Evolutionary conservation across 1,284 basidiomycete genomes (phyloP), one percentile per base, ranked within the genome.

Genomic region (Rhodotorula sp.): DNA sequence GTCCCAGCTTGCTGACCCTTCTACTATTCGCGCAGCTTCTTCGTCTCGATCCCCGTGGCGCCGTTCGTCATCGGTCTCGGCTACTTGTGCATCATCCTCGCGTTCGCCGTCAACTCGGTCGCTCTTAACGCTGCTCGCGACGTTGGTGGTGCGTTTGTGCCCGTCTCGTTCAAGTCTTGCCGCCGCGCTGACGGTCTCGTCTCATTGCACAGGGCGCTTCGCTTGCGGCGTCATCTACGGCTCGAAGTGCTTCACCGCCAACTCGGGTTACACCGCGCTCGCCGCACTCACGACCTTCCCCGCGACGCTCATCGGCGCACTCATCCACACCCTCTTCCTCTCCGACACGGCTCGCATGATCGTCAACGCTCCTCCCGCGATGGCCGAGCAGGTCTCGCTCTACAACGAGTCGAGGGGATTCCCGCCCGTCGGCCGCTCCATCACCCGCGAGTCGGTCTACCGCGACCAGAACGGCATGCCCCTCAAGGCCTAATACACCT

Each of bases 51-150:
- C 57, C 66, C 72, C 3, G 49, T 59, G 1, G 74, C 72, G 1
- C 73, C 74, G 3, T 67, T 72, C 52, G 49, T 72, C 30, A 75
- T 77, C 51, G 75, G 70, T 19, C 24, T 70, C 48, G 63, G 74
- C 30, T 77, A 72, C 52, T 64, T 65, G 3, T 53, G 63, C 10
- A 59, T 72, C 44, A 66, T 72, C 51, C 48, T 58, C 30, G 63
- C 44, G 1, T 72, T 66, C 54, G 58, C 70, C 17, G 60, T 66
- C 60, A 58, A 68, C 46, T 66, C 64, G 15, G 70, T 72, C 46
- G 36, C 64, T 0, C 51, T 72, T 5, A 75, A 70, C 68, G 62
- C 67, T 30, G 71, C 74, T 46, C 70, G 74, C 30, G 75, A 77
- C 24, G 32, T 77, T 10, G 73, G 73, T 17, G 74, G 74, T 15